A percentile compares a stretch with the other conserved stretches of the same genome.
Conservation (phyloP, 805 yeast genomes). For the Saturnispora ahearnii region DNA sequence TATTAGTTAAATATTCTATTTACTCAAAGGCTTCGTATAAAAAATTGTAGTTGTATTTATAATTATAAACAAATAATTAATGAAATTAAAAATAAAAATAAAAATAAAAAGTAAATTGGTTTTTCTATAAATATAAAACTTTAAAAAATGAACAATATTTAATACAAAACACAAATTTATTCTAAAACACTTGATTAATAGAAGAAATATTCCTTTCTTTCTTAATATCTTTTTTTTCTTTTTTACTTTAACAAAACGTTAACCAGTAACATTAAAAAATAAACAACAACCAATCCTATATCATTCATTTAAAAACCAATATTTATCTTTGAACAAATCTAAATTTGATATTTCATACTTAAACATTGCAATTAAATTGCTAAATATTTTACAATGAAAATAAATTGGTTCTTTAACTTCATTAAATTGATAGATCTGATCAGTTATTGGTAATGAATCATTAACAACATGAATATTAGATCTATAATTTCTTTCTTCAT, state of each 20-base stretch:
- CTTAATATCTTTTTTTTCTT: not conserved
- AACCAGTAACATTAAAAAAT: not conserved
- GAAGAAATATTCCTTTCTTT: not conserved
- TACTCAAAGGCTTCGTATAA: not conserved
- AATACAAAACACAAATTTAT: not conserved
- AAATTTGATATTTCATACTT: constrained; percentile 30
- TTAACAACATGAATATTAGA: constrained; percentile 27
- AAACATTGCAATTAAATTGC: constrained; percentile 38
- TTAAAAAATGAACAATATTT: not conserved
- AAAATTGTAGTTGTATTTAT: not conserved
- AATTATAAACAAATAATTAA: not conserved
- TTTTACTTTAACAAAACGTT: not conserved
- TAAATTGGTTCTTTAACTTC: constrained; percentile 33
- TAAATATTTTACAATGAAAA: constrained; percentile 44
- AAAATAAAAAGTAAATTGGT: not conserved
- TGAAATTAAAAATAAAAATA: not conserved
- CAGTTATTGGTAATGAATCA: constrained; percentile 28
- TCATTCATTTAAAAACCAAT: constrained; percentile 17
- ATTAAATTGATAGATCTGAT: constrained; percentile 32
- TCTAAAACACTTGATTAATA: not conserved
- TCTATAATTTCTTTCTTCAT: constrained; percentile 30
- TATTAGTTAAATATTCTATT: too few species aligned
- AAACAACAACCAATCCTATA: not conserved
- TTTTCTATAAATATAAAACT: not conserved
- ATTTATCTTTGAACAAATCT: constrained; percentile 22